A percentile compares a stretch with the other conserved stretches of the same genome.
These are phyloP conservation scores for Metschnikowia noctiluminum DNA, from an alignment of 805 yeast genomes.

Conservation along the genomic window DNA sequence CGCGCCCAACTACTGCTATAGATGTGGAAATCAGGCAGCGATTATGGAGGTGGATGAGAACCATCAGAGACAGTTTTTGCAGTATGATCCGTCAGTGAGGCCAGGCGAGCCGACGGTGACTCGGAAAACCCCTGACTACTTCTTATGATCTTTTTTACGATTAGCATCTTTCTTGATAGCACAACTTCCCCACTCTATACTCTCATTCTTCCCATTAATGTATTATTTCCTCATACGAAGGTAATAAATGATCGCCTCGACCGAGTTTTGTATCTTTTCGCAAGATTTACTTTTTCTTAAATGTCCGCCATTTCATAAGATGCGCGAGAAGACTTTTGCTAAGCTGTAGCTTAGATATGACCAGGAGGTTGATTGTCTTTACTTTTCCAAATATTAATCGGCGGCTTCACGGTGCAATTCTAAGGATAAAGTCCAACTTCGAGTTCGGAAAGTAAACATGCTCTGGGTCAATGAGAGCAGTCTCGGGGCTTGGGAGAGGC, in stretches of 20 bases:
- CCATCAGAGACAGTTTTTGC: conserved; percentile 86
- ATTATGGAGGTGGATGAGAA: conserved; percentile 97
- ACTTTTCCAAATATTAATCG: too few relatives aligned
- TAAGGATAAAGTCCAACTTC: too few relatives aligned
- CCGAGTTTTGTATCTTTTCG: not conserved
- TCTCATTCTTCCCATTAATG: conserved; percentile 7
- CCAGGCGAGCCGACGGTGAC: conserved; percentile 98
- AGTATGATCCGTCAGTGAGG: conserved; percentile 94
- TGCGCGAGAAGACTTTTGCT: too few relatives aligned
- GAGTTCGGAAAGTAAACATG: too few relatives aligned
- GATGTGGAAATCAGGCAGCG: conserved; percentile 98
- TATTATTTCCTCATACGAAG: conserved; percentile 8
- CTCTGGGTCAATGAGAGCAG: too few relatives aligned
- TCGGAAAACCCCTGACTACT: conserved; percentile 95
- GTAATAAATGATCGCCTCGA: conserved; percentile 7
- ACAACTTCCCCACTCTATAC: not conserved
- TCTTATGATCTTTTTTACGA: conserved; percentile 48
- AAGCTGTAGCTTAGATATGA: too few relatives aligned
- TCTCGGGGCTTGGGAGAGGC: too few relatives aligned
- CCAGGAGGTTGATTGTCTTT: too few relatives aligned
- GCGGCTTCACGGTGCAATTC: too few relatives aligned
- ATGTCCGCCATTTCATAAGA: too few relatives aligned
- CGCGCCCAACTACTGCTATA: conserved; percentile 95
- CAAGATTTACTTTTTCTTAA: too few relatives aligned
- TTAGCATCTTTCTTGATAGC: not conserved